Evolutionary conservation across 108 stramenopile species (phyloP).

Genomic region (Nitzschia sp.): DNA sequence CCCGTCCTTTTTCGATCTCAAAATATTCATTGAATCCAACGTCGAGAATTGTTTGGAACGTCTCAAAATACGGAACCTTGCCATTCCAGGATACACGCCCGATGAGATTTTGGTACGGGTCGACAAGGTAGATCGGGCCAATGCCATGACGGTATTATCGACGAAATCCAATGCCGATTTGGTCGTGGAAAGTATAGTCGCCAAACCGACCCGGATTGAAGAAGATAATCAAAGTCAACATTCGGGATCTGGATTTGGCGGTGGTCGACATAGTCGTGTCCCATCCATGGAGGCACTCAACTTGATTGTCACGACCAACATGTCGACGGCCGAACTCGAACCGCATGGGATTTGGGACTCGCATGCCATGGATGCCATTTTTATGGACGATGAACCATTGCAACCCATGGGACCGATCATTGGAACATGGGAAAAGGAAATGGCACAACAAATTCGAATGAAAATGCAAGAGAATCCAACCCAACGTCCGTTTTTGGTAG

Average conservation of each 20-base stretch:
- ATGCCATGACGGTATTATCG: constrained; percentile 26
- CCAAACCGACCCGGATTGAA: background rate
- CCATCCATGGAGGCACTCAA: constrained; percentile 7
- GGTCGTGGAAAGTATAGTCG: background rate
- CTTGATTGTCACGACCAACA: background rate
- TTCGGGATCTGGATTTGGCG: no score
- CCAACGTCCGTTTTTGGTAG: constrained; percentile 38
- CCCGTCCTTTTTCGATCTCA: constrained; percentile 32
- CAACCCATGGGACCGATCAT: background rate
- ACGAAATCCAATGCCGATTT: background rate
- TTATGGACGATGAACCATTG: background rate
- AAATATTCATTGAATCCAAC: constrained; percentile 42
- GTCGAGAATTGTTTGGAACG: constrained; percentile 46
- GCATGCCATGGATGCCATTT: background rate
- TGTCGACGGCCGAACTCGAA: background rate
- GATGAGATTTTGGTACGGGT: constrained; percentile 51
- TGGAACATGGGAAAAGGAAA: constrained; percentile 17
- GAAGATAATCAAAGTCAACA: background rate
- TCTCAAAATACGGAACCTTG: constrained; percentile 47
- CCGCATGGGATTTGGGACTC: background rate
- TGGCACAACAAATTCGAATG: constrained; percentile 4
- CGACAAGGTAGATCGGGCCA: constrained; percentile 47
- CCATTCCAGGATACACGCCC: constrained; percentile 54
- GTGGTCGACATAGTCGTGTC: background rate
- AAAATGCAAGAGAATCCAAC: constrained; percentile 1